Conservation (phyloP, 2,329 filamentous ascomycete species). For the Penicillium sp. region DNA sequence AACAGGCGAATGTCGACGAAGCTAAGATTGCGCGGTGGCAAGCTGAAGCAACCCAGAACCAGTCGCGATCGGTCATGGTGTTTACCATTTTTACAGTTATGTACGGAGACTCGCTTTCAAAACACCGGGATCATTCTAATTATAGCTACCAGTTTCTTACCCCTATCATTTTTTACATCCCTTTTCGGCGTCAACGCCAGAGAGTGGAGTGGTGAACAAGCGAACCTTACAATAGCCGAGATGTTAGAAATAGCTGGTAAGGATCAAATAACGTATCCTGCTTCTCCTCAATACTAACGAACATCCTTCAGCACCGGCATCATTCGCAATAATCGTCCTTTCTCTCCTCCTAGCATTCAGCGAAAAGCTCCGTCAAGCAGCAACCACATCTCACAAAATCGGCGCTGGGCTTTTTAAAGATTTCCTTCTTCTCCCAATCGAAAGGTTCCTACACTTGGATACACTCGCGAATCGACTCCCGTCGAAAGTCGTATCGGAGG, state of each 20-base stretch:
- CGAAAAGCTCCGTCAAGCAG: slow-evolving; percentile 25
- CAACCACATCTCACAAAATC: slow-evolving; percentile 25
- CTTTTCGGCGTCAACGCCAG: slow-evolving; percentile 62
- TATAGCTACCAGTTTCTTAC: slow-evolving; percentile 46
- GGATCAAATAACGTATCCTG: neutral
- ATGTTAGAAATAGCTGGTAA: slow-evolving; percentile 31
- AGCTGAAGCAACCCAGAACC: slow-evolving; percentile 58
- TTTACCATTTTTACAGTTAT: slow-evolving; percentile 61
- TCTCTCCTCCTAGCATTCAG: slow-evolving; percentile 56
- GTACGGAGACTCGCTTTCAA: slow-evolving; percentile 17
- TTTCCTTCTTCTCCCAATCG: slow-evolving; percentile 20
- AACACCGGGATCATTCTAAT: neutral
- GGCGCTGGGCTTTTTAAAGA: slow-evolving; percentile 21
- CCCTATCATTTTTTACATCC: slow-evolving; percentile 61
- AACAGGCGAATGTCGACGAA: slow-evolving; percentile 63
- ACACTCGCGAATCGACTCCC: slow-evolving; percentile 7
- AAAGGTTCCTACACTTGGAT: slow-evolving; percentile 11
- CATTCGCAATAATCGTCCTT: slow-evolving; percentile 49
- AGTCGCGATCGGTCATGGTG: slow-evolving; percentile 58
- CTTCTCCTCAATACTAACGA: neutral
- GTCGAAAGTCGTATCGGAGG: slow-evolving; percentile 12
- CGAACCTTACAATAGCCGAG: slow-evolving; percentile 34
- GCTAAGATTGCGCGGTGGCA: slow-evolving; percentile 59
- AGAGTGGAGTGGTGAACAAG: slow-evolving; percentile 53
- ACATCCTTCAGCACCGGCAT: slow-evolving; percentile 34